Evolutionary conservation across 2,329 filamentous ascomycete genomes (phyloP).

Genomic region (Apiospora aurea): DNA sequence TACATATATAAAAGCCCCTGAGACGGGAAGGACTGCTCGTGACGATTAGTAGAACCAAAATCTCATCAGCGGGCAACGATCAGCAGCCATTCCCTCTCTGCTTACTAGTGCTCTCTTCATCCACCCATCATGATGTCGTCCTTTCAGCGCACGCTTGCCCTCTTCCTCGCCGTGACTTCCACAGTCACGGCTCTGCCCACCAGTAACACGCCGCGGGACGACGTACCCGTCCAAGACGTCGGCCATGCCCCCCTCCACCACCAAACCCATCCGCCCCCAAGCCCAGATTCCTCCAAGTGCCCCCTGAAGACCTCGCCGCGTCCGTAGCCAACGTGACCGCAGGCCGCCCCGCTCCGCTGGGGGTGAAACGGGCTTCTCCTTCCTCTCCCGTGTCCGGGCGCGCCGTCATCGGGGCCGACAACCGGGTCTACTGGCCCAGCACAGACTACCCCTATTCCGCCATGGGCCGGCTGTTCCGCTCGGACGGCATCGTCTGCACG

Average conservation of each 20-base stretch:
- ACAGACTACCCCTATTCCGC: slow-evolving; percentile 33
- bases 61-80: not conserved
- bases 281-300: not conserved
- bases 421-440: slow-evolving; percentile 33
- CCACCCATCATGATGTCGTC: slow-evolving; percentile 4
- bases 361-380: not conserved
- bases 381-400: slow-evolving; percentile 24
- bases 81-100: not conserved
- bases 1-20: slow-evolving; percentile 6
- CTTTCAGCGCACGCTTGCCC: not conserved
- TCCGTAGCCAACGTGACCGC: slow-evolving; percentile 7
- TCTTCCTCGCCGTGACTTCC: not conserved
- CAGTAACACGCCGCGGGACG: not conserved
- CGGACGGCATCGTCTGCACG: slow-evolving; percentile 36
- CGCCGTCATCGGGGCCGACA: slow-evolving; percentile 34
- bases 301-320: not conserved
- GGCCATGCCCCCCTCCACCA: not conserved
- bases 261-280: not conserved
- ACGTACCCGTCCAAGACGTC: not conserved
- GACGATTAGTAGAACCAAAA: not conserved
- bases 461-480: slow-evolving; percentile 35
- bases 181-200: not conserved
- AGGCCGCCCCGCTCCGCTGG: not conserved
- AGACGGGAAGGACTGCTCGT: not conserved
- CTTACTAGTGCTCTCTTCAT: not conserved